phyloP scores from a whole-genome alignment of 2,329 filamentous ascomycete genomes.

The Plenodomus tracheiphilus region DNA sequence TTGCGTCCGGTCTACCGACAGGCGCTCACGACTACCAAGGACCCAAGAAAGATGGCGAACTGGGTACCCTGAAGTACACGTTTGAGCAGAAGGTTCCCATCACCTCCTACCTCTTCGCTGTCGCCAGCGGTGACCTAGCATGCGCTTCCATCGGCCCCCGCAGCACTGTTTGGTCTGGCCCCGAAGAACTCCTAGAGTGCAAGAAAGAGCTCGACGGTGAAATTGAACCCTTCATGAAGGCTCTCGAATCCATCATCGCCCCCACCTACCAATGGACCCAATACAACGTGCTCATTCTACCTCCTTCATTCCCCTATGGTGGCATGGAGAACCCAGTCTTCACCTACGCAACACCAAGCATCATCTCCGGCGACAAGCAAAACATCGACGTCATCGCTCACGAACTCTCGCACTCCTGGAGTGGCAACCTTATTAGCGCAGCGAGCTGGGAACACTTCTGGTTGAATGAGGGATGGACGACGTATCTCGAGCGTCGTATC shows the following conservation, averaged over 20 bases:
- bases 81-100: constrained; percentile 93
- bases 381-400: constrained; percentile 97
- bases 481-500: constrained; percentile 88
- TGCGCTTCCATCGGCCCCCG: constrained; percentile 84
- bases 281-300: constrained; percentile 90
- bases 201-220: constrained; percentile 91
- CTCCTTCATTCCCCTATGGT: constrained; percentile 66
- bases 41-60: constrained; percentile 56
- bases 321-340: constrained; percentile 92
- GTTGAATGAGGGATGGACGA: constrained; percentile 84
- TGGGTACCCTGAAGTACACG: constrained; percentile 67
- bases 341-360: constrained; percentile 92
- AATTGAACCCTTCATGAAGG: constrained; percentile 88
- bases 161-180: constrained; percentile 82
- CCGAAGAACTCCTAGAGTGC: constrained; percentile 79
- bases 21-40: constrained; percentile 54
- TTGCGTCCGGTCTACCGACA: constrained; percentile 78
- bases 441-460: constrained; percentile 80
- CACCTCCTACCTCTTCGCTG: constrained; percentile 90
- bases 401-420: constrained; percentile 78
- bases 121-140: constrained; percentile 81
- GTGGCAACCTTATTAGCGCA: constrained; percentile 80
- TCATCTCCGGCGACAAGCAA: constrained; percentile 80
- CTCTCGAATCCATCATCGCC: constrained; percentile 78
- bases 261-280: constrained; percentile 86